phyloP scores from a whole-genome alignment of 306 rosid species.

The Dalbergia cultrata region DNA sequence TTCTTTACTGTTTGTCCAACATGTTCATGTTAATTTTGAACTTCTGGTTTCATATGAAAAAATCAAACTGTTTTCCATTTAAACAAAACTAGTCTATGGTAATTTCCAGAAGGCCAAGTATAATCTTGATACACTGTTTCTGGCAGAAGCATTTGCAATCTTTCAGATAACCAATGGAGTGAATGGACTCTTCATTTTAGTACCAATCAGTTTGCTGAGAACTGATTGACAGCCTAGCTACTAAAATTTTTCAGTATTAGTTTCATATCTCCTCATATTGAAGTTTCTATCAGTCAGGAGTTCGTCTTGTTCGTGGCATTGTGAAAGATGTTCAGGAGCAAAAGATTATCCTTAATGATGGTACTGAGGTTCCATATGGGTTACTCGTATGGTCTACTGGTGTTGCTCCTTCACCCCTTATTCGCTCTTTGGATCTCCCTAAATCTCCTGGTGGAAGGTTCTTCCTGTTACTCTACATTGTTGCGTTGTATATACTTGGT shows the following conservation, averaged over 20 bases:
- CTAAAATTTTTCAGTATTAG: slow-evolving; percentile 18
- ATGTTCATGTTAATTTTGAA: slow-evolving; percentile 25
- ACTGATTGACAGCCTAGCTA: slow-evolving; percentile 11
- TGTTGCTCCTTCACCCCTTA: slow-evolving; percentile 90
- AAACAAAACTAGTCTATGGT: slow-evolving; percentile 1
- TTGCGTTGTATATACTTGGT: slow-evolving; percentile 34
- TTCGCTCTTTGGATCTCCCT: slow-evolving; percentile 69
- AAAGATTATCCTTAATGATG: slow-evolving; percentile 84
- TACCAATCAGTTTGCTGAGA: slow-evolving; percentile 16
- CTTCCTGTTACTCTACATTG: slow-evolving; percentile 32
- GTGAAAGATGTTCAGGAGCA: slow-evolving; percentile 86
- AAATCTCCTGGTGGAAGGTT: slow-evolving; percentile 99
- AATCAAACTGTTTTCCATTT: background rate
- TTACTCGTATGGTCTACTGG: slow-evolving; percentile 98
- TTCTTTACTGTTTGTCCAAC: slow-evolving; percentile 31
- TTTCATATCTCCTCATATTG: slow-evolving; percentile 35
- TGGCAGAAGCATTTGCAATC: slow-evolving; percentile 17
- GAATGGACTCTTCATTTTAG: background rate
- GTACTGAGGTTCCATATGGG: slow-evolving; percentile 94
- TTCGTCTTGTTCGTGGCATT: slow-evolving; percentile 85
- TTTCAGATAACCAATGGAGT: background rate
- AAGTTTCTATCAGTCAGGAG: slow-evolving; percentile 87
- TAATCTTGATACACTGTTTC: slow-evolving; percentile 9
- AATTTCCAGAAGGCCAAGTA: slow-evolving; percentile 6
- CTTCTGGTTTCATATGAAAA: slow-evolving; percentile 28